Evolutionary conservation across 129 eudicot genomes (phyloP).

Genomic region (Artemisia annua): DNA sequence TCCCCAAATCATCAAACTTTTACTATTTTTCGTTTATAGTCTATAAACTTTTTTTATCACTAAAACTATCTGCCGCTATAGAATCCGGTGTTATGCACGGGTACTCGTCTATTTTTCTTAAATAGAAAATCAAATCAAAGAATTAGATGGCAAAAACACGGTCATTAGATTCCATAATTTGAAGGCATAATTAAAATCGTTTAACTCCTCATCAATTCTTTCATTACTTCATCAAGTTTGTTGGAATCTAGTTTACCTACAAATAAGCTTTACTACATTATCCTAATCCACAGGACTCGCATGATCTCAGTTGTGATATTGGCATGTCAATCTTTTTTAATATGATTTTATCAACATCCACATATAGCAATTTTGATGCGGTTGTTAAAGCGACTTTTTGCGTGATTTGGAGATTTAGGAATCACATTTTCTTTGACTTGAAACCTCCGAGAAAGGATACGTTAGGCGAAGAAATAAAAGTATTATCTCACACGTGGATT

Average conservation of each 20-base stretch:
- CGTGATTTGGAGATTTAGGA: too few species aligned
- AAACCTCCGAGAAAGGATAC: too few species aligned
- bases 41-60: too few species aligned
- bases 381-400: too few species aligned
- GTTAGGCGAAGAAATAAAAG: too few species aligned
- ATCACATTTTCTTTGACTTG: too few species aligned
- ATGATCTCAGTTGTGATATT: conserved; percentile 1
- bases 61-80: too few species aligned
- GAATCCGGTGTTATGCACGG: too few species aligned
- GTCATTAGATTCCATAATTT: conserved; percentile 1
- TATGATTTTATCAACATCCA: neutral
- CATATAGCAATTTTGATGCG: neutral
- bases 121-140: neutral
- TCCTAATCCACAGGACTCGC: neutral
- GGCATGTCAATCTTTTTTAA: neutral
- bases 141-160: neutral
- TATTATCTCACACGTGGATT: too few species aligned
- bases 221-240: neutral
- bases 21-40: too few species aligned
- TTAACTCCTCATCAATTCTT: neutral
- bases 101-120: neutral
- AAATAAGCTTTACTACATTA: neutral
- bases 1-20: too few species aligned
- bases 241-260: neutral
- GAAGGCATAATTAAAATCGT: neutral